Evolutionary conservation across 768 basidiomycete genomes (phyloP), one percentile per base, ranked within the genome.

Genomic region (Mycena olivaceomarginata): DNA sequence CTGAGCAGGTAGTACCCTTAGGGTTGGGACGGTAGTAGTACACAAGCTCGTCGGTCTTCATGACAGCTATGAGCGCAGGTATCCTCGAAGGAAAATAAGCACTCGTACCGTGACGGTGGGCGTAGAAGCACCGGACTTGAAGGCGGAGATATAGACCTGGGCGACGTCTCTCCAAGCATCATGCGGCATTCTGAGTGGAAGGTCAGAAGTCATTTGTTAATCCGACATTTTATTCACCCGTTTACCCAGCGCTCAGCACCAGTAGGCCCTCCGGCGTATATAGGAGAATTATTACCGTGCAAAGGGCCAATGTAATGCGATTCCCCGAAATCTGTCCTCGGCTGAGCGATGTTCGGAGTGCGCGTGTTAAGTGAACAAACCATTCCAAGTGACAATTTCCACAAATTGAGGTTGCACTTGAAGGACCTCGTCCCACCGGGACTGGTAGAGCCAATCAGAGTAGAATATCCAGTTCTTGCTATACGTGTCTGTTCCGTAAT

Each of bases 331-430:
- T 64, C 63, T 64, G 40, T 31, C 3, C 18, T 31, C 4, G 31
- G 31, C 4, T 31, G 4, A 31, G 31, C 4, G 31, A 4, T 11
- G 43, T 5, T 8, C 5, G 5, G 43, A 16, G 8, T 15, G 22
- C n/a, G 25, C 1, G 22, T 10, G n/a, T 25, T 25, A 56, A 31
- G 31, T 31, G 31, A 4, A 4, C 41, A 5, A 13, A 64, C 63
- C 63, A 43, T 64, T 64, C 63, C 63, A 64, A 43, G 63, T 64
- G 9, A 64, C 22, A 22, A 64, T 64, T 9, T 64, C 63, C 63
- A 64, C 63, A 18, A 64, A 64, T 22, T 64, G 63, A 43, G 63
- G 63, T 22, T 43, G 41, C 41, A 64, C 4, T 64, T 64, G 63
- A 40, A 64, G n/a, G 10, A 18, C 63, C 15, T 64, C 63, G 3